Base-by-base conservation (phyloP, 495 filamentous ascomycete species). In the Penicillium nucicola region DNA sequence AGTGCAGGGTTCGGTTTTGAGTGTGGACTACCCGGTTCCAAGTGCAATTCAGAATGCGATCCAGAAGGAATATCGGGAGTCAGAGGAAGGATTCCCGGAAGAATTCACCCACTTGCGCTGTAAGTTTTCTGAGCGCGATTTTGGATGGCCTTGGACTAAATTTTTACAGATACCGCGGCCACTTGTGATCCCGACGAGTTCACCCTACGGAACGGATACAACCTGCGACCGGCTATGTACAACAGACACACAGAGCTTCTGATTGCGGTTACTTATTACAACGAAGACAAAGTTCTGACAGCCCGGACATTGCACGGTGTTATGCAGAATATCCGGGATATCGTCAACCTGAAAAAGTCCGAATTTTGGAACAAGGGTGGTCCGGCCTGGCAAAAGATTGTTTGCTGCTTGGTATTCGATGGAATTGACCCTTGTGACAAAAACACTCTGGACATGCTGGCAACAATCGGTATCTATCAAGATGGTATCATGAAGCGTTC, bases 361-460 rank as follows among this genome's bases (percentile, higher is more conserved):
- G 90, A 95, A 63, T 98, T 98, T 78, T 98, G 93, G 93, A 96
- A 96, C 71, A 95, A 95, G 72, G 93, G 93, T 58, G 93, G 93
- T 11, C 92, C 93, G 14, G 93, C 93, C 32, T 98, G 93, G 93
- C 93, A 98, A 69, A 98, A 98, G 77, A 97, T 98, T 64, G 93
- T 97, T 14, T 90, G 95, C 34, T 88, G 85, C 64, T 72, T 97
- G 58, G 89, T 98, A 34, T 98, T 97, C 54, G 93, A 98, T 68
- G 93, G 93, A 68, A 95, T 98, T 60, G 92, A 96, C 58, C 92
- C 95, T 60, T 92, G 88, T 54, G 92, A 98, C 77, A 97, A 97
- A 74, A 87, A 92, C 67, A 95, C 90, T 3, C 80, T 98, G 14
- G 93, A 98, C 68, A 79, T 97, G 42, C 76, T 98, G 57, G 93